A percentile compares a stretch with the other conserved stretches of the same genome.
Conservation (phyloP, 768 basidiomycete genomes). For the Mycena sanguinolenta region DNA sequence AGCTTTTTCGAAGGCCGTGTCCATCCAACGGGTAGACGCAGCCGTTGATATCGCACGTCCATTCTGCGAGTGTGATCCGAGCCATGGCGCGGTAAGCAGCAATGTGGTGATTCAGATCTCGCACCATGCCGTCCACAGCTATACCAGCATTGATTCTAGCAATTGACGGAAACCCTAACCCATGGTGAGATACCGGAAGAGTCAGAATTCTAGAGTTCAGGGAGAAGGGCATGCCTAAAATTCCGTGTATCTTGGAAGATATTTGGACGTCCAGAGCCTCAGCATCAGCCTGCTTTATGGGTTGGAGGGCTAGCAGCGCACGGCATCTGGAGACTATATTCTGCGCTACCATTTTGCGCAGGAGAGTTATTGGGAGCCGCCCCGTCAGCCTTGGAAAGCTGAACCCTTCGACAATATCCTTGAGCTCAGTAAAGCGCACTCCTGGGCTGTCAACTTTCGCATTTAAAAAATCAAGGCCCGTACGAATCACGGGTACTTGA, state of each 20-base stretch:
- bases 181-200: conserved; percentile 11
- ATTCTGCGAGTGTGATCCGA: conserved; percentile 33
- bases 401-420: conserved; percentile 20
- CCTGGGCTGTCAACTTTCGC: conserved; percentile 19
- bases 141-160: conserved; percentile 19
- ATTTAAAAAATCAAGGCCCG: conserved; percentile 15
- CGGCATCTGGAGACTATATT: conserved; percentile 13
- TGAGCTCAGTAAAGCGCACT: conserved; percentile 1
- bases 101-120: conserved; percentile 38
- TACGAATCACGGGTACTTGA: conserved; percentile 4
- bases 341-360: conserved; percentile 18
- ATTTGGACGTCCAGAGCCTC: conserved; percentile 10
- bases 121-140: conserved; percentile 21
- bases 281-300: conserved; percentile 21
- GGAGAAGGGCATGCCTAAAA: conserved; percentile 18
- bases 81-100: conserved; percentile 30
- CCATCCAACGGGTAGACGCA: conserved; percentile 26
- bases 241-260: neutral
- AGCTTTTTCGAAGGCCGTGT: neutral
- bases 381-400: conserved; percentile 10
- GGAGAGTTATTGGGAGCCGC: conserved; percentile 10
- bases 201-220: conserved; percentile 17
- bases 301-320: conserved; percentile 21
- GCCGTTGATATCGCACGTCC: conserved; percentile 29
- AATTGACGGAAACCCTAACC: conserved; percentile 30